Percentiles rank a stretch among this genome's conserved stretches.
Conservation (phyloP, 139 green algal genomes). For the Chlorella sp. region DNA sequence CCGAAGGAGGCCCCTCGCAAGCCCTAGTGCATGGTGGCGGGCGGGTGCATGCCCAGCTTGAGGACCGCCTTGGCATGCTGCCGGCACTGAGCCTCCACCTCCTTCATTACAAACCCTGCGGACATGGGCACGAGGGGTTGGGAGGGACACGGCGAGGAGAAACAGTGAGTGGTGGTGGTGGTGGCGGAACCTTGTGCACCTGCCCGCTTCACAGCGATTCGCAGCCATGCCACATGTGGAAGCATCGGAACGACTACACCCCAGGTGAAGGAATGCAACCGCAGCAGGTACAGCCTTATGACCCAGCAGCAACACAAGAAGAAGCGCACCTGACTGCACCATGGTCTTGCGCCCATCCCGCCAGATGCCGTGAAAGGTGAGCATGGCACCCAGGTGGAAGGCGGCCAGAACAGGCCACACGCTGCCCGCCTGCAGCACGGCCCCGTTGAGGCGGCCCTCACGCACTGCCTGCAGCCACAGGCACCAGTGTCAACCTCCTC, state of each 20-base stretch:
- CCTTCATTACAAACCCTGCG: not conserved
- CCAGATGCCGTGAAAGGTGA: slow-evolving; percentile 31
- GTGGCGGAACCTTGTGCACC: not conserved
- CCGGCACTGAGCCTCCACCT: not conserved
- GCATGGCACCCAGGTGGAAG: slow-evolving; percentile 28
- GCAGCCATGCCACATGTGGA: too few relatives aligned
- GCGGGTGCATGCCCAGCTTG: too few relatives aligned
- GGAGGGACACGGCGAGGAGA: not conserved
- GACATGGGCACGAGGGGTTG: not conserved
- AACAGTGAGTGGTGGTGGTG: not conserved
- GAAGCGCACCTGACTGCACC: slow-evolving; percentile 14
- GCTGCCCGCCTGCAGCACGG: slow-evolving; percentile 9
- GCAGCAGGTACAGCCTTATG: too few relatives aligned
- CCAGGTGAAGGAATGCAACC: too few relatives aligned
- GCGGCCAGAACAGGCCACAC: not conserved
- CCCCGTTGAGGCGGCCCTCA: slow-evolving; percentile 12
- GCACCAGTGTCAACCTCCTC: too few relatives aligned
- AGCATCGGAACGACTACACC: too few relatives aligned
- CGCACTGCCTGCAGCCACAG: slow-evolving; percentile 24
- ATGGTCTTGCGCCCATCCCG: slow-evolving; percentile 29
- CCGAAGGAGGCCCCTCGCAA: too few relatives aligned
- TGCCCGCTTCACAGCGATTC: too few relatives aligned
- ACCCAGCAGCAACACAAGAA: too few relatives aligned
- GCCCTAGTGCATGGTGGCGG: too few relatives aligned
- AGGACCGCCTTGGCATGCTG: too few relatives aligned